Evolutionary conservation across 2,329 filamentous ascomycete species (phyloP).

Genomic region (Xylariales sp.): DNA sequence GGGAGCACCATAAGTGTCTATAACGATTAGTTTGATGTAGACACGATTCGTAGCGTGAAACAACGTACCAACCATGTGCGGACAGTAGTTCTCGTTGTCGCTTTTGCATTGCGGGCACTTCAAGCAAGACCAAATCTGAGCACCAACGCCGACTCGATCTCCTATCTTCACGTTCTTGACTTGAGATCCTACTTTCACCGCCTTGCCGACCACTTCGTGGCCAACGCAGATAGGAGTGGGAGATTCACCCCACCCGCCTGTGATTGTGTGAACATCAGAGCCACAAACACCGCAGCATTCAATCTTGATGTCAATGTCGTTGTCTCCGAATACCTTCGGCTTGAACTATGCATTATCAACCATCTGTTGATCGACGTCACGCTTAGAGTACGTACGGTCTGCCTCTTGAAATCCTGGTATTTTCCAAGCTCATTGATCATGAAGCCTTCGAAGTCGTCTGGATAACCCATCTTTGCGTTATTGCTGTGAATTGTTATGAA

Average conservation of each 20-base stretch:
- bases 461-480: constrained; percentile 21
- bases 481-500: constrained; percentile 1
- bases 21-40: not conserved
- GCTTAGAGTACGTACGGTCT: constrained; percentile 15
- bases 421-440: constrained; percentile 27
- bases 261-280: constrained; percentile 42
- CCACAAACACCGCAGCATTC: constrained; percentile 59
- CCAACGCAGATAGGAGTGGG: constrained; percentile 46
- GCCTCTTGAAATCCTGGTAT: constrained; percentile 25
- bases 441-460: constrained; percentile 26
- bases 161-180: constrained; percentile 50
- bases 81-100: constrained; percentile 47
- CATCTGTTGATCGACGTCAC: not conserved
- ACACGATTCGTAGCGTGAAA: not conserved
- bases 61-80: constrained; percentile 34
- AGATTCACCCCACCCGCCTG: constrained; percentile 27
- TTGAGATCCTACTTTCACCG: constrained; percentile 30
- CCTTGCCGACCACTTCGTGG: constrained; percentile 57
- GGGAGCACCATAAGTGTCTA: constrained; percentile 52
- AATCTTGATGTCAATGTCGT: constrained; percentile 66
- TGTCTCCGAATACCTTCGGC: constrained; percentile 32
- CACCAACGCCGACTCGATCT: constrained; percentile 61
- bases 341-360: constrained; percentile 19
- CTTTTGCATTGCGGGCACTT: constrained; percentile 42
- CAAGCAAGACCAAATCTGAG: constrained; percentile 55